phyloP scores from a whole-genome alignment of 148 eudicot genomes.

The Rheum nobile region DNA sequence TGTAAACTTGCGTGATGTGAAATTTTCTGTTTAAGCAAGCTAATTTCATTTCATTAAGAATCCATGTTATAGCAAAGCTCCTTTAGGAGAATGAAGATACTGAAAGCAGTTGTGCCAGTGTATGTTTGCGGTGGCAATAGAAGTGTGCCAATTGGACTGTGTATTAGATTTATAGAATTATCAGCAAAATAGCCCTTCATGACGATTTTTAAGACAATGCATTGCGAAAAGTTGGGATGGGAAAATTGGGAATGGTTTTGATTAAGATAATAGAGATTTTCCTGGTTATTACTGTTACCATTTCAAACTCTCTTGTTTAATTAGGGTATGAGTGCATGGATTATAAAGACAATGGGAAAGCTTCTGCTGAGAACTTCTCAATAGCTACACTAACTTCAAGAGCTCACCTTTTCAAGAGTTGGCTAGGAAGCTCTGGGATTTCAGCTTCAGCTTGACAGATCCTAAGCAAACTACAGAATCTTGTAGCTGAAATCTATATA shows the following conservation, averaged over 20 bases:
- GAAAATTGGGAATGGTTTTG: background rate
- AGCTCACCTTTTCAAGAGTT: constrained; percentile 15
- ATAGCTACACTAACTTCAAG: background rate
- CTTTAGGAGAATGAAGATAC: too few species aligned
- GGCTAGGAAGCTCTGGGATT: constrained; percentile 61
- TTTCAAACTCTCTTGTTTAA: background rate
- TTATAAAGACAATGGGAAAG: constrained; percentile 39
- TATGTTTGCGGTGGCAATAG: too few species aligned
- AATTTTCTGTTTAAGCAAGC: too few species aligned
- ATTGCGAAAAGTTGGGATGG: background rate
- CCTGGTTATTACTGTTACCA: background rate
- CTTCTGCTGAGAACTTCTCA: constrained; percentile 32
- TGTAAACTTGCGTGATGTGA: too few species aligned
- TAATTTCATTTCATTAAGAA: too few species aligned
- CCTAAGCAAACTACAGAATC: constrained; percentile 1
- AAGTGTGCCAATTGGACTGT: too few species aligned
- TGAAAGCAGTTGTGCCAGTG: too few species aligned
- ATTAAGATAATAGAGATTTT: background rate
- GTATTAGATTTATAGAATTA: too few species aligned
- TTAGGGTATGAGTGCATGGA: constrained; percentile 27
- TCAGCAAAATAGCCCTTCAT: too few species aligned
- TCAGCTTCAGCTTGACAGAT: constrained; percentile 45
- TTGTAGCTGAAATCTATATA: background rate
- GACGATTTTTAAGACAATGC: too few species aligned
- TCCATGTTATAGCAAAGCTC: too few species aligned